A percentile compares a stretch with the other conserved stretches of the same genome.
phyloP scores from a whole-genome alignment of 2,329 filamentous ascomycete genomes.

The Epichloe brachyelytri region DNA sequence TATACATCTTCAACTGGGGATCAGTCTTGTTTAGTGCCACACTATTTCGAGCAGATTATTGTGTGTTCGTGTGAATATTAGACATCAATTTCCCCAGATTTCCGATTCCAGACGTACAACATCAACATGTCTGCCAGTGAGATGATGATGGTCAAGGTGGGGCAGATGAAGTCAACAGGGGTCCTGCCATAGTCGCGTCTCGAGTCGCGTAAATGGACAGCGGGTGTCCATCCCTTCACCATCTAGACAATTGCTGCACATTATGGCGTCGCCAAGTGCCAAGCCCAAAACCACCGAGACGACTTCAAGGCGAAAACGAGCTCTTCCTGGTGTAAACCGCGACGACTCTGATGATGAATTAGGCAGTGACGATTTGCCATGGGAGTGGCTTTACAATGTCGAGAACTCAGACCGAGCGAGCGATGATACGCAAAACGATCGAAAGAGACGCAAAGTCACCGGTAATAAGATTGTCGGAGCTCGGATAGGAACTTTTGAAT shows the following conservation, averaged over 20 bases:
- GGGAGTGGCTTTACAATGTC: slow-evolving; percentile 63
- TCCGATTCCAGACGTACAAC: too few species aligned
- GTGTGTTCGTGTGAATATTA: too few species aligned
- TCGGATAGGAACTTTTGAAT: slow-evolving; percentile 68
- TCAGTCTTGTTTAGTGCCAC: too few species aligned
- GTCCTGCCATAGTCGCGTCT: slow-evolving; percentile 15
- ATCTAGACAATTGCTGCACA: neutral
- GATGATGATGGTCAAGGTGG: neutral
- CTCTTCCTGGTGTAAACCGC: slow-evolving; percentile 43
- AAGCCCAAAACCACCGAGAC: slow-evolving; percentile 10
- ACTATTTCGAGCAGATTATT: too few species aligned
- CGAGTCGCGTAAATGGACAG: slow-evolving; percentile 15
- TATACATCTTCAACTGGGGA: too few species aligned
- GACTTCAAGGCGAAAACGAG: slow-evolving; percentile 9
- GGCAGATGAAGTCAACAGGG: neutral
- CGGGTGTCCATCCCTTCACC: neutral
- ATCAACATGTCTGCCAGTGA: neutral
- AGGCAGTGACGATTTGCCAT: slow-evolving; percentile 55
- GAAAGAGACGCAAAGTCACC: slow-evolving; percentile 22
- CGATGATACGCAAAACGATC: slow-evolving; percentile 17
- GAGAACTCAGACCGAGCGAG: slow-evolving; percentile 18
- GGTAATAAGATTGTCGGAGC: slow-evolving; percentile 59
- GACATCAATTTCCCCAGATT: too few species aligned
- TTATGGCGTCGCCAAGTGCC: slow-evolving; percentile 14
- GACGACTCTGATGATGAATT: slow-evolving; percentile 87